Percentiles rank a stretch among this genome's conserved stretches.
Evolutionary conservation across 208 protist genomes (phyloP).

Genomic region (Crithidia bombi): DNA sequence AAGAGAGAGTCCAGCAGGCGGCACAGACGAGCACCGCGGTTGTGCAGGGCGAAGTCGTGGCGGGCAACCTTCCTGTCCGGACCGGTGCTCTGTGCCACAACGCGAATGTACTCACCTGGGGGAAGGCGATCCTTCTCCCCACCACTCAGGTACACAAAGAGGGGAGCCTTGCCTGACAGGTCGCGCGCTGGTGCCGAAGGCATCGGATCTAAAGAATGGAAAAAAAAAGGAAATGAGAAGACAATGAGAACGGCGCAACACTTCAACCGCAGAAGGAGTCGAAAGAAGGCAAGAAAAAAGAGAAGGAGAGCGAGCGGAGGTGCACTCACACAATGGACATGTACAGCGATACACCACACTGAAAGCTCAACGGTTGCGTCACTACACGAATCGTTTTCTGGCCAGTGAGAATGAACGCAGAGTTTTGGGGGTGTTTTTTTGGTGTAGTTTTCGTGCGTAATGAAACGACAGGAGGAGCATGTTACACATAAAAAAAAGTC

Average conservation of each 20-base stretch:
- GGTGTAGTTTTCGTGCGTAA: too few relatives aligned
- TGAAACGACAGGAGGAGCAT: too few relatives aligned
- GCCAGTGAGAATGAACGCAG: too few relatives aligned
- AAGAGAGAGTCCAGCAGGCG: constrained; percentile 78
- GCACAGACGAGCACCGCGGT: constrained; percentile 72
- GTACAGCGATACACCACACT: too few relatives aligned
- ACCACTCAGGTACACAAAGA: constrained; percentile 37
- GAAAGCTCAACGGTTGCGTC: too few relatives aligned
- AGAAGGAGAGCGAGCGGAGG: background rate
- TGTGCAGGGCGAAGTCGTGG: constrained; percentile 78
- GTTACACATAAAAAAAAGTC: too few relatives aligned
- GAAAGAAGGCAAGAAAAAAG: background rate
- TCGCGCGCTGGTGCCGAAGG: constrained; percentile 24
- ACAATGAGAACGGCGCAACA: background rate
- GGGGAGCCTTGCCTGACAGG: constrained; percentile 40
- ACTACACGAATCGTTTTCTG: too few relatives aligned
- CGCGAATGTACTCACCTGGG: constrained; percentile 62
- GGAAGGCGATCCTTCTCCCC: constrained; percentile 52
- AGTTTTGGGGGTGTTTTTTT: too few relatives aligned
- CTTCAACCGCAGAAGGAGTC: background rate
- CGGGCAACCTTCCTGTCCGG: constrained; percentile 35
- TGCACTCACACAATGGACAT: background rate
- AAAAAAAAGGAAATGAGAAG: background rate
- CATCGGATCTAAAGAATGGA: constrained; percentile 12
- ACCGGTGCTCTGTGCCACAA: constrained; percentile 50